A percentile compares a stretch with the other conserved stretches of the same genome.
Conservation (phyloP, 176 grass and related monocot species). For the Otatea glauca region DNA sequence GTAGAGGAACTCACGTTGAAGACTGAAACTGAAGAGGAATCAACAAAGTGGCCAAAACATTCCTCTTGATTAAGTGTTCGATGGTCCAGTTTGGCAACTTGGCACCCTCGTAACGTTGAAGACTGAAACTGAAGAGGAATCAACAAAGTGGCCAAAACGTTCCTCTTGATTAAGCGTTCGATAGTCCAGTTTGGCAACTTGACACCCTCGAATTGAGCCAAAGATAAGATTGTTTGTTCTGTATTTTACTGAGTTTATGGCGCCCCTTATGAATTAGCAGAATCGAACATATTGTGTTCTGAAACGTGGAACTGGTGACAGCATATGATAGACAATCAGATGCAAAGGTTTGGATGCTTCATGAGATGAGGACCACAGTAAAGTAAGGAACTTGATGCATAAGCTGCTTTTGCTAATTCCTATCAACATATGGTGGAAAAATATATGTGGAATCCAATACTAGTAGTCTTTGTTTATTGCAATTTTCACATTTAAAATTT, state of each 20-base stretch:
- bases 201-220: not conserved
- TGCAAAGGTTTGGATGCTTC: slow-evolving; percentile 54
- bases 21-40: not conserved
- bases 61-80: not conserved
- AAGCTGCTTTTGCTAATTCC: slow-evolving; percentile 23
- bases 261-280: slow-evolving; percentile 32
- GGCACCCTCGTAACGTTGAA: not conserved
- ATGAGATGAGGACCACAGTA: slow-evolving; percentile 50
- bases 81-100: slow-evolving; percentile 26
- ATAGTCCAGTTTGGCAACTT: slow-evolving; percentile 26
- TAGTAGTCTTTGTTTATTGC: not conserved
- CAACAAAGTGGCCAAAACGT: not conserved
- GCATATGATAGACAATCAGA: slow-evolving; percentile 58
- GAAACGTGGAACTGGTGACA: slow-evolving; percentile 51
- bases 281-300: slow-evolving; percentile 55
- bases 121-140: not conserved
- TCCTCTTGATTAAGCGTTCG: not conserved
- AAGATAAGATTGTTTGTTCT: not conserved
- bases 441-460: not conserved
- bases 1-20: not conserved
- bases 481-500: slow-evolving; percentile 15
- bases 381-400: slow-evolving; percentile 24
- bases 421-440: slow-evolving; percentile 6
- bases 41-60: not conserved
- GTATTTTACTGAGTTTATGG: not conserved